Base-by-base conservation (phyloP, 2,329 filamentous ascomycete species). In the Hypoxylon sp. region DNA sequence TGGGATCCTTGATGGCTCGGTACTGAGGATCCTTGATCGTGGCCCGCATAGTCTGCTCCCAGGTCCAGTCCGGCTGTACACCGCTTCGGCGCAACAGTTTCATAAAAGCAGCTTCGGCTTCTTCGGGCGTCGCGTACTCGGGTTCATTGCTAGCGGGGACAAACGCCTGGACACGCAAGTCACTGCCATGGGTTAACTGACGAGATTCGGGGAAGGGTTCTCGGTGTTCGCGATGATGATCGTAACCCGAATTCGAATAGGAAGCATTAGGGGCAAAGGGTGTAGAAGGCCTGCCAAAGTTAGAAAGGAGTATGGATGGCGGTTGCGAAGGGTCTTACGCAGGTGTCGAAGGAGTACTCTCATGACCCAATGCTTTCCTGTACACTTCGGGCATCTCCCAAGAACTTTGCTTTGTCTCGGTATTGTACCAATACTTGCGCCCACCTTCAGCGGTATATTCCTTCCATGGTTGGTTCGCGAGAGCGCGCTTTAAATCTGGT, bases 341-440 rank as follows among this genome's bases (percentile, higher is more conserved):
- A 61, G 85, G 81, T 29, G 83, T 82, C 11, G 80, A 78, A 2
- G 84, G 80, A 13, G 82, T 79, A 50, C 77, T 79, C 44, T 84
- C 84, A 70, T 89, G 87, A 56, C 90, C 90, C 64, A 94, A 84
- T 67, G 93, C 92, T 74, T 87, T 86, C 77, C 92, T 93, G 82
- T 94, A 94, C 69, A 83, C 89, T 61, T 93, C 92, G 62, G 96
- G 96, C 87, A 97, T 94, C 76, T 94, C 92, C 96, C 96, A 99
- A 32, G 92, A 93, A 79, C 94, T 98, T 82, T 94, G 88, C 81
- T 95, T 94, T 48, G 93, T 94, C 80, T 97, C 92, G 35, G 91
- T 92, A 80, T 99, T 96, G 80, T 94, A 95, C 92, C 94, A 99
- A 82, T 99, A 99, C 78, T 95, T 93, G 75, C 91, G 90, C 51